These are phyloP conservation scores for Actinomortierella wolfii DNA, from an alignment of 371 early-diverging fungal species.

Conservation along the genomic window DNA sequence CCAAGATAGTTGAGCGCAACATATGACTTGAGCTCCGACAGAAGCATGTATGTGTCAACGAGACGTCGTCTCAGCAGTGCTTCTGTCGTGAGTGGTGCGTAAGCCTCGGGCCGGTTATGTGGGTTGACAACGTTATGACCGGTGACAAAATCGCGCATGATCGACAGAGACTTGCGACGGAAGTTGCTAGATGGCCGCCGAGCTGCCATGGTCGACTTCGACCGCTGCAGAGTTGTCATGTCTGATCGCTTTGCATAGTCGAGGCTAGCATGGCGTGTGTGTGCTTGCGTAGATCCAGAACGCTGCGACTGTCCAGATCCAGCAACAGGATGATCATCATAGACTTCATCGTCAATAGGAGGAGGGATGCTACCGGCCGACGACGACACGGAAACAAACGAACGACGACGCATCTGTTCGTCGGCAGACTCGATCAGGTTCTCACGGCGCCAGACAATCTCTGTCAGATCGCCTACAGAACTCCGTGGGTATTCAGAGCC, in stretches of 20 bases:
- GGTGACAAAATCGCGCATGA: slow-evolving; percentile 27
- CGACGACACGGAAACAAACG: neutral
- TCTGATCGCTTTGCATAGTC: neutral
- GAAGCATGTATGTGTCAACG: slow-evolving; percentile 38
- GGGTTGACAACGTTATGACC: slow-evolving; percentile 18
- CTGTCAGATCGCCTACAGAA: slow-evolving; percentile 37
- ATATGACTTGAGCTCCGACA: slow-evolving; percentile 89
- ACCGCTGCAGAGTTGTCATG: slow-evolving; percentile 4
- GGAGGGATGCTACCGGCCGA: neutral
- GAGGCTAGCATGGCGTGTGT: slow-evolving; percentile 4
- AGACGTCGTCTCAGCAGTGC: slow-evolving; percentile 38
- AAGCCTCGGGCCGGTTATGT: slow-evolving; percentile 23
- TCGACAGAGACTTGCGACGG: slow-evolving; percentile 15
- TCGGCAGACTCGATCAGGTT: slow-evolving; percentile 31
- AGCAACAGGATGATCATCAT: neutral
- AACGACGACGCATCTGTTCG: neutral
- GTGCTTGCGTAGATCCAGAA: neutral
- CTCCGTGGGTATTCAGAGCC: slow-evolving; percentile 27
- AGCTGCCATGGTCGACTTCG: slow-evolving; percentile 8
- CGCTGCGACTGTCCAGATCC: neutral
- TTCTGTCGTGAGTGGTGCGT: slow-evolving; percentile 37
- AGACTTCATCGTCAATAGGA: neutral
- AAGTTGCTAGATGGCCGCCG: no score
- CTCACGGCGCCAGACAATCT: slow-evolving; percentile 45
- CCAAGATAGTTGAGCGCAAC: slow-evolving; percentile 94